A percentile compares a stretch with the other conserved stretches of the same genome.
phyloP scores from a whole-genome alignment of 2,329 filamentous ascomycete species.

The Botrytis medusae region DNA sequence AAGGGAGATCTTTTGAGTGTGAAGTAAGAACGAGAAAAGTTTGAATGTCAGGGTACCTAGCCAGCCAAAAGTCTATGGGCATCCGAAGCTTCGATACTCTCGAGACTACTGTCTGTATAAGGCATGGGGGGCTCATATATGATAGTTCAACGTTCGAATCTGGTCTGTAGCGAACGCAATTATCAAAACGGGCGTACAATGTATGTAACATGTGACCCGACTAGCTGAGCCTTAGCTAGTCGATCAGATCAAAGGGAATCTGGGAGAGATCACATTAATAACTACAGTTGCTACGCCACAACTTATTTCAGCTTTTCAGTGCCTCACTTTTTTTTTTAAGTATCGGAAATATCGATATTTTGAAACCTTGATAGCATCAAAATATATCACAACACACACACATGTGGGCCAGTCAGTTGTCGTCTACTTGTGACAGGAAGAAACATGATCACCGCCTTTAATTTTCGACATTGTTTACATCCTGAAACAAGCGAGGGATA shows the following conservation, averaged over 20 bases:
- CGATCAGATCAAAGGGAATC: background rate
- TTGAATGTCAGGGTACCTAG: background rate
- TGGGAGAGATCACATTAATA: background rate
- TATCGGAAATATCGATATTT: background rate
- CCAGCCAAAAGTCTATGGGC: background rate
- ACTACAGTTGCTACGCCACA: background rate
- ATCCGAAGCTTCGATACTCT: background rate
- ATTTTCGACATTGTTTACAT: constrained; percentile 13
- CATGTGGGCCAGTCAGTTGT: background rate
- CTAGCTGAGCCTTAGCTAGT: background rate
- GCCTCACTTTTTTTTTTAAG: background rate
- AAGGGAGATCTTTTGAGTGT: too few relatives aligned
- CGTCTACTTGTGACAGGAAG: background rate
- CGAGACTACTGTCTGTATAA: background rate
- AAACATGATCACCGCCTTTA: background rate
- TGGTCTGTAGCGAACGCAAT: background rate
- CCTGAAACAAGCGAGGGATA: constrained; percentile 12
- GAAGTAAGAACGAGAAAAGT: background rate
- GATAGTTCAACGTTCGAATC: background rate
- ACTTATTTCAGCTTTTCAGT: background rate
- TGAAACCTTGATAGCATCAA: constrained; percentile 14
- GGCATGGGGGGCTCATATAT: background rate
- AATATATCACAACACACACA: background rate
- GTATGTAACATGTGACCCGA: background rate
- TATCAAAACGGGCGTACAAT: background rate